Evolutionary conservation across 495 filamentous ascomycete genomes (phyloP), one percentile per base, ranked within the genome.

Genomic region (Xylaria bambusicola): DNA sequence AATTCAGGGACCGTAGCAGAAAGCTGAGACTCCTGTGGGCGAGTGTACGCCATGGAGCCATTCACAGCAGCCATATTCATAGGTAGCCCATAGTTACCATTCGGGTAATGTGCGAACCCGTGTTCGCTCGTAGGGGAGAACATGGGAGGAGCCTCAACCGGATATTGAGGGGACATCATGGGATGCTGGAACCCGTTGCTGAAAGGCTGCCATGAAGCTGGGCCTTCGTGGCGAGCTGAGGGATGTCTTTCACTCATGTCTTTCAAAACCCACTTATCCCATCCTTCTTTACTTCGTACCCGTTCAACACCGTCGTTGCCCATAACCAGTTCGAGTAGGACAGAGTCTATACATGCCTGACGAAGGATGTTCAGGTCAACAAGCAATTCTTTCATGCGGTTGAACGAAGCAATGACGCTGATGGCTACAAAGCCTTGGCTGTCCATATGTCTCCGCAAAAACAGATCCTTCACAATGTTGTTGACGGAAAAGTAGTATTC

Each of bases 401-500:
- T 90, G 78, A 98, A 98, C 40, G 74, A 78, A 8, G 90, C 87
- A 60, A 98, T 86, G 42, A 96, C 77, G 24, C 71, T 72, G 54
- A 98, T 71, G 52, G 82, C 84, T n/a, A 97, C 92, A 69, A 89
- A 98, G 8, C 94, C 94, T 71, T 97, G 88, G 2, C 85, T 88
- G 68, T 98, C 93, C 95, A 98, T 97, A 52, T 91, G 87, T 60
- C 85, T 86, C 29, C 94, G 86, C 27, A 98, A 82, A 73, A 85
- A 98, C 64, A 88, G 81, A 66, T 98, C 94, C 74, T 96, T 98
- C 83, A 90, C 93, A 55, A 97, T 83, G 71, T 98, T 98, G 63
- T 98, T 92, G 8, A 96, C 82, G 0, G 93, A 98, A 75, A 98
- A 94, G 72, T 98, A 98, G 75, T 98, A 98, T 65, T 95, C 90